These are phyloP conservation scores for Lentinula guzmanii DNA, from an alignment of 768 basidiomycete species.

Conservation along the genomic window DNA sequence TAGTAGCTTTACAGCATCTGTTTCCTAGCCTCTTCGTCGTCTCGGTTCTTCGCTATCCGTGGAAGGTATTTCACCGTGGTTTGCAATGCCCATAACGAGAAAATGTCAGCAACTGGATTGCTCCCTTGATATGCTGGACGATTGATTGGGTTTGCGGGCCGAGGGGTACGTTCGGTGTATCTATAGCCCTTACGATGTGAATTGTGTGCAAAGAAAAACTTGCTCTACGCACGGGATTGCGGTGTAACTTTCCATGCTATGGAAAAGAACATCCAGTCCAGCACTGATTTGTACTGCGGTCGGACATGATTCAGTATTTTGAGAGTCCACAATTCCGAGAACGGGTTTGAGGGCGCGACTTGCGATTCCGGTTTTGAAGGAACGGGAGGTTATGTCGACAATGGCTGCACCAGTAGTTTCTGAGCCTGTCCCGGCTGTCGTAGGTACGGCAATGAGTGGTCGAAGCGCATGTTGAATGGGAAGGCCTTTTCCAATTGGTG, in stretches of 20 bases:
- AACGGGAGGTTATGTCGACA: constrained; percentile 83
- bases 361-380: constrained; percentile 97
- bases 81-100: constrained; percentile 89
- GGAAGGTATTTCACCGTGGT: constrained; percentile 89
- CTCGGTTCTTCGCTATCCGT: constrained; percentile 70
- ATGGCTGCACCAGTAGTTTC: constrained; percentile 96
- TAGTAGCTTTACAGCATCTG: constrained; percentile 75
- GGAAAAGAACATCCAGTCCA: constrained; percentile 95
- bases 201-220: constrained; percentile 11
- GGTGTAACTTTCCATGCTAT: constrained; percentile 91
- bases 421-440: constrained; percentile 81
- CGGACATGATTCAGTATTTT: constrained; percentile 89
- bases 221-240: constrained; percentile 70
- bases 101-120: constrained; percentile 93
- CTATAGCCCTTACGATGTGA: constrained; percentile 25
- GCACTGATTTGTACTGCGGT: constrained; percentile 89
- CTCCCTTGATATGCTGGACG: constrained; percentile 92
- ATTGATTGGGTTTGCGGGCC: constrained; percentile 84
- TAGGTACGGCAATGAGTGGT: constrained; percentile 81
- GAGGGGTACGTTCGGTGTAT: constrained; percentile 86
- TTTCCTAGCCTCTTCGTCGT: constrained; percentile 76
- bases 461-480: constrained; percentile 70
- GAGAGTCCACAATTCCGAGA: constrained; percentile 62
- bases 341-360: constrained; percentile 87
- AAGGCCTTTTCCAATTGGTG: constrained; percentile 88